Conservation (phyloP, 2,329 filamentous ascomycete species). For the Aspergillus felis region DNA sequence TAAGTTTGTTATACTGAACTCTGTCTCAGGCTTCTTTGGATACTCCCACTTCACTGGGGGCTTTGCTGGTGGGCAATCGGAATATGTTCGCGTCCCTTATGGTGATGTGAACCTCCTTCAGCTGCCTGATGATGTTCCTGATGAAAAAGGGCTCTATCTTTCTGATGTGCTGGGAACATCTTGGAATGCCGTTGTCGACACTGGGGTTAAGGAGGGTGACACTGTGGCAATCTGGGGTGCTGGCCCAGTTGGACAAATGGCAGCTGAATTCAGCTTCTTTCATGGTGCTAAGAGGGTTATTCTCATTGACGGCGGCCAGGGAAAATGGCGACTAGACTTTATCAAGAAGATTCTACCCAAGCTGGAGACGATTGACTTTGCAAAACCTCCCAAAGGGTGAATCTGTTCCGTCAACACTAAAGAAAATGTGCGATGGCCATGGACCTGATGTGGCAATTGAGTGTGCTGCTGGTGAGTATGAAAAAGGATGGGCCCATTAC, state of each 20-base stretch:
- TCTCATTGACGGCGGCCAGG: conserved; percentile 68
- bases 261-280: conserved; percentile 62
- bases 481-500: conserved; percentile 59
- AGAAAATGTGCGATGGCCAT: conserved; percentile 63
- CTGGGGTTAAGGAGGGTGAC: conserved; percentile 71
- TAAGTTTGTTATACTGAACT: background rate
- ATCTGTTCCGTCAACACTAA: conserved; percentile 67
- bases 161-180: conserved; percentile 79
- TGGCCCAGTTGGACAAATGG: conserved; percentile 80
- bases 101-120: conserved; percentile 77
- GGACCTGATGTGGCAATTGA: conserved; percentile 75
- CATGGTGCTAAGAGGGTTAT: conserved; percentile 73
- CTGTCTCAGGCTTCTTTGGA: conserved; percentile 56
- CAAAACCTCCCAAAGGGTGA: conserved; percentile 58
- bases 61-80: conserved; percentile 82
- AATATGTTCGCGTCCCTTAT: conserved; percentile 77
- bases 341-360: conserved; percentile 62
- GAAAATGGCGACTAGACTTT: conserved; percentile 62
- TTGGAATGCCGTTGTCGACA: conserved; percentile 80
- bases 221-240: conserved; percentile 83
- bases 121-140: conserved; percentile 73
- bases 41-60: conserved; percentile 76
- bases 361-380: conserved; percentile 67
- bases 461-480: conserved; percentile 60
- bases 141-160: conserved; percentile 78